A percentile compares a stretch with the other conserved stretches of the same genome.
Conservation (phyloP, 148 eudicot genomes). For the Vaccinium corymbosum region DNA sequence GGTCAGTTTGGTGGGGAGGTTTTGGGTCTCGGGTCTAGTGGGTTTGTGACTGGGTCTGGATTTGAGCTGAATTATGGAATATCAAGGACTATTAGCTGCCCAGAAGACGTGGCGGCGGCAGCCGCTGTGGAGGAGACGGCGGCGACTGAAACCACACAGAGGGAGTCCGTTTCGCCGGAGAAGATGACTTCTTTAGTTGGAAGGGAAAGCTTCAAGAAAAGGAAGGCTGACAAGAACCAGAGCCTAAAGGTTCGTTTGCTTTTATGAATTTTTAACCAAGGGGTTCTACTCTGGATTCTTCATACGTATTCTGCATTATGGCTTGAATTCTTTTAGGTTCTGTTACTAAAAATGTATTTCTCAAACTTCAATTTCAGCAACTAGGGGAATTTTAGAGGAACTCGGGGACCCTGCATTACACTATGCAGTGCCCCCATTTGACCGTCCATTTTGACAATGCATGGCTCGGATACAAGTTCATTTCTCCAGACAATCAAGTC, state of each 20-base stretch:
- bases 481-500: background rate
- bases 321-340: background rate
- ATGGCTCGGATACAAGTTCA: too few relatives aligned
- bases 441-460: too few relatives aligned
- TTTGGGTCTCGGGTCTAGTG: conserved; percentile 20
- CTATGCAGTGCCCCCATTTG: too few relatives aligned
- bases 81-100: conserved; percentile 52
- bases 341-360: background rate
- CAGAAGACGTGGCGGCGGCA: conserved; percentile 34
- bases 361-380: background rate
- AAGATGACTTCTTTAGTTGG: conserved; percentile 37
- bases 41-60: conserved; percentile 23
- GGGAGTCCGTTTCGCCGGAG: conserved; percentile 25
- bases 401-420: too few relatives aligned
- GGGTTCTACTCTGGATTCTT: too few relatives aligned
- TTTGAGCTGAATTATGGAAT: conserved; percentile 39
- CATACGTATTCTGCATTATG: background rate
- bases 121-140: conserved; percentile 26
- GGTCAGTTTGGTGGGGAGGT: conserved; percentile 24
- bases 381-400: too few relatives aligned
- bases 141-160: conserved; percentile 19
- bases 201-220: conserved; percentile 66
- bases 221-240: conserved; percentile 57
- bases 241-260: conserved; percentile 44
- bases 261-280: background rate